These are phyloP conservation scores for Astathelohania contejeani DNA, from an alignment of 371 early-diverging fungal genomes.

Conservation along the genomic window DNA sequence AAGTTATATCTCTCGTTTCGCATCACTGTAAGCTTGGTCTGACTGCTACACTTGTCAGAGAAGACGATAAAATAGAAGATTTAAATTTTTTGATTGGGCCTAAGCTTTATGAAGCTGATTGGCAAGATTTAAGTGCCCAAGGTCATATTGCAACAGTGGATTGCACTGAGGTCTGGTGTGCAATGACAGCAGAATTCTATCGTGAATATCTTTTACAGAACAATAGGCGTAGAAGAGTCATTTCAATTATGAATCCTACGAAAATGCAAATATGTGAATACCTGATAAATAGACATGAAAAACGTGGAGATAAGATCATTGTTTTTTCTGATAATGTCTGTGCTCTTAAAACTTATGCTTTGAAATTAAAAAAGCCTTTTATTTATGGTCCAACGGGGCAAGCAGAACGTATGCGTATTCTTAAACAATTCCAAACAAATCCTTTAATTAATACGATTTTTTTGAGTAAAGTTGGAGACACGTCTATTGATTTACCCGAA, in stretches of 20 bases:
- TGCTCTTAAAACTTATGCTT: slow-evolving; percentile 83
- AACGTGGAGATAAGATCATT: slow-evolving; percentile 91
- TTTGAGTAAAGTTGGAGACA: slow-evolving; percentile 95
- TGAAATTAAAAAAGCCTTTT: slow-evolving; percentile 68
- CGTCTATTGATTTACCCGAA: slow-evolving; percentile 95
- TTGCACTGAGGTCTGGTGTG: slow-evolving; percentile 98
- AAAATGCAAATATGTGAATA: slow-evolving; percentile 94
- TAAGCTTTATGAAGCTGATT: slow-evolving; percentile 97
- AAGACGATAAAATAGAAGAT: slow-evolving; percentile 96
- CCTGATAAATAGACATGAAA: slow-evolving; percentile 79
- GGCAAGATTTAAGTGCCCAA: slow-evolving; percentile 87
- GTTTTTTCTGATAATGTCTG: slow-evolving; percentile 96
- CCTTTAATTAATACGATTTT: slow-evolving; percentile 82
- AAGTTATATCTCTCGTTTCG: slow-evolving; percentile 74
- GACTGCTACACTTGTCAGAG: slow-evolving; percentile 94
- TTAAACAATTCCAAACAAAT: slow-evolving; percentile 82
- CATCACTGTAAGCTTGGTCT: slow-evolving; percentile 93
- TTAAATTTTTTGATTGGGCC: slow-evolving; percentile 97
- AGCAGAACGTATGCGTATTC: slow-evolving; percentile 76
- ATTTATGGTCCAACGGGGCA: slow-evolving; percentile 90
- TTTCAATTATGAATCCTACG: slow-evolving; percentile 90
- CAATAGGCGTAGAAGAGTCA: slow-evolving; percentile 57
- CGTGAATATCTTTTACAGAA: slow-evolving; percentile 63
- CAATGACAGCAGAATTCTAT: slow-evolving; percentile 93
- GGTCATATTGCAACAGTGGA: slow-evolving; percentile 93